Base-by-base conservation (phyloP, 2,329 filamentous ascomycete genomes). In the Colletotrichum zoysiae region DNA sequence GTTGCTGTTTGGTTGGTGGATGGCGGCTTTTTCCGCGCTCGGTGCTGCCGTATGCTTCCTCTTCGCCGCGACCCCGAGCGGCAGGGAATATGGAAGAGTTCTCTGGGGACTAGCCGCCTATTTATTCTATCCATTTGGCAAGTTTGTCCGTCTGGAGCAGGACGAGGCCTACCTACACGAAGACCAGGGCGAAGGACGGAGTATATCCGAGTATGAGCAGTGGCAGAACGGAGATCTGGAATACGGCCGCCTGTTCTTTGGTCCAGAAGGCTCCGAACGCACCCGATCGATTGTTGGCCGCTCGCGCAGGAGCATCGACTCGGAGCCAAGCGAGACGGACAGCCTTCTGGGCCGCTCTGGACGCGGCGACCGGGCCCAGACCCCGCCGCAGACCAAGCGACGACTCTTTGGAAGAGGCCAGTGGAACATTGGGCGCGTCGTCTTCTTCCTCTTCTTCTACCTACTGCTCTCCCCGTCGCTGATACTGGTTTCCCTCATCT, bases 161-260 rank as follows among this genome's bases (percentile, higher is more conserved):
- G 96, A 99, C 76, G 96, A 98, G 78, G 92, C 93, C 55, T 99
- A 99, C 79, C 86, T 94, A 59, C 93, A 98, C 73, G 96, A 99
- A 83, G 96, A 99, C 78, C 91, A 96, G 78, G 95, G 95, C 51
- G 96, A 99, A 82, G 96, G 96, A 26, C 91, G 96, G 78, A 98
- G 95, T 83, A 98, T 99, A 78, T 97, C 94, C 77, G 96, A 99
- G 84, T 99, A 99, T 79, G 96, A 99, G 81, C 95, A 97, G 82
- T 99, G 96, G 96, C 96, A 99, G 83, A 98, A 91, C 79, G 96
- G 96, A 62, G 96, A 99, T 78, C 88, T 99, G 44, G 96, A 99
- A 81, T 95, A 98, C 80, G 96, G 96, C 3, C 90, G 95, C 44
- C 88, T 99, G 2, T 98, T 99, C 85, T 99, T 99, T 80, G 97